Conservation (phyloP, 306 rosid species). For the Dryas alaskensis region DNA sequence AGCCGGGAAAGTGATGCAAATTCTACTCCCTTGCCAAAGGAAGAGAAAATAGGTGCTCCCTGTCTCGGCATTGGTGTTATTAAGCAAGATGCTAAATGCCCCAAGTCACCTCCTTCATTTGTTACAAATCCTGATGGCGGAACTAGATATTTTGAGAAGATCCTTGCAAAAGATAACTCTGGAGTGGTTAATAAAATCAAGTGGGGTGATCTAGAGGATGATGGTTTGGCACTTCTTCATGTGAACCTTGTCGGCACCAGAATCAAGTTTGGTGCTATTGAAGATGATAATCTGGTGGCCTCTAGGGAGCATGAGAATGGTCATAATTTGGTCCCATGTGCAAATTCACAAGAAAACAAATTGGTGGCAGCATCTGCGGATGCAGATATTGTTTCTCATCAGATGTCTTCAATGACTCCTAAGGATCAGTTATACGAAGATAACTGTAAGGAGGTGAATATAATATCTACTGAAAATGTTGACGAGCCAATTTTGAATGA, state of each 20-base stretch:
- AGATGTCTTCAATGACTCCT: slow-evolving; percentile 26
- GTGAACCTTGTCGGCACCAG: slow-evolving; percentile 56
- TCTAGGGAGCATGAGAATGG: slow-evolving; percentile 46
- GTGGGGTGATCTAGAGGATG: slow-evolving; percentile 68
- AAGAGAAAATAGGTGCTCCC: slow-evolving; percentile 30
- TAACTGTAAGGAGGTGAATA: slow-evolving; percentile 35
- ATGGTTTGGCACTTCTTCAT: slow-evolving; percentile 41
- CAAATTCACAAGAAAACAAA: slow-evolving; percentile 37
- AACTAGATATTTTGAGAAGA: slow-evolving; percentile 40
- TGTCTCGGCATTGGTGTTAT: slow-evolving; percentile 29
- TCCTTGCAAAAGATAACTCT: slow-evolving; percentile 39
- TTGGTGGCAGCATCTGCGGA: slow-evolving; percentile 26
- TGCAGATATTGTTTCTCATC: slow-evolving; percentile 37
- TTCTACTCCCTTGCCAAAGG: slow-evolving; percentile 39
- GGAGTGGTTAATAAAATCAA: slow-evolving; percentile 47
- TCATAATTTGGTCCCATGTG: slow-evolving; percentile 30
- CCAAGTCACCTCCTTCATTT: slow-evolving; percentile 34
- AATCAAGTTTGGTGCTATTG: slow-evolving; percentile 89
- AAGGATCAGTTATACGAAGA: slow-evolving; percentile 36
- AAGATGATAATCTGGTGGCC: slow-evolving; percentile 57
- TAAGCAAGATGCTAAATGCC: slow-evolving; percentile 37
- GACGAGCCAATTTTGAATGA: slow-evolving; percentile 26
- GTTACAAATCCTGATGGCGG: slow-evolving; percentile 37
- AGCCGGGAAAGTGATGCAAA: slow-evolving; percentile 35
- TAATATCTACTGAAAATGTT: slow-evolving; percentile 35